A percentile compares a stretch with the other conserved stretches of the same genome.
These are phyloP conservation scores for Aspergillus glaucus DNA, from an alignment of 2,329 filamentous ascomycete species.

Conservation along the genomic window DNA sequence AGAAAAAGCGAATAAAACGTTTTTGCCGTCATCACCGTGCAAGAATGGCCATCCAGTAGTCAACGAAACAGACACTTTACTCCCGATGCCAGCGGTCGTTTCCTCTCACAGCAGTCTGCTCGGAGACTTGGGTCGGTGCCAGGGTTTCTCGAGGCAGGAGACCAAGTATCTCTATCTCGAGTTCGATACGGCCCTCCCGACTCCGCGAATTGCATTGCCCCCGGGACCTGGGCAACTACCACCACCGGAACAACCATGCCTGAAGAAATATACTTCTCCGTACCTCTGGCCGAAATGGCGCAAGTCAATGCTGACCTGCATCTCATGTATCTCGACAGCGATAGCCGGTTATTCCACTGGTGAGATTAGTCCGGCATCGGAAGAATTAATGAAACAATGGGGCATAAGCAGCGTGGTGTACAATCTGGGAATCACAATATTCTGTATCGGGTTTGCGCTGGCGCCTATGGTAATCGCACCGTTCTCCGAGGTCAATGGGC, in stretches of 20 bases:
- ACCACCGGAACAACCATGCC: slow-evolving; percentile 56
- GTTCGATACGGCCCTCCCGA: slow-evolving; percentile 55
- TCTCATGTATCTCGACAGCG: slow-evolving; percentile 70
- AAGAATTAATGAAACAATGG: slow-evolving; percentile 61
- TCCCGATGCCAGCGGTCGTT: too few species aligned
- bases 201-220: slow-evolving; percentile 28
- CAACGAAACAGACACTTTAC: too few species aligned
- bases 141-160: slow-evolving; percentile 9
- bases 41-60: too few species aligned
- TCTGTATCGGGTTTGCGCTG: slow-evolving; percentile 72
- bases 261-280: slow-evolving; percentile 62
- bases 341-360: slow-evolving; percentile 77
- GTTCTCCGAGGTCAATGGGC: slow-evolving; percentile 80
- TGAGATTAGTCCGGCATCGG: slow-evolving; percentile 65
- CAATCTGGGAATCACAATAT: slow-evolving; percentile 72
- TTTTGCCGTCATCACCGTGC: too few species aligned
- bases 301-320: slow-evolving; percentile 64
- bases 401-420: slow-evolving; percentile 57
- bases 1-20: too few species aligned
- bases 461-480: slow-evolving; percentile 86
- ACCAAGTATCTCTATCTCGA: slow-evolving; percentile 59
- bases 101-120: too few species aligned
- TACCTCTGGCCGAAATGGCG: slow-evolving; percentile 63
- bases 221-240: slow-evolving; percentile 23
- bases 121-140: too few species aligned